Evolutionary conservation across 805 yeast species (phyloP).

Genomic region (Kodamaea restingae): DNA sequence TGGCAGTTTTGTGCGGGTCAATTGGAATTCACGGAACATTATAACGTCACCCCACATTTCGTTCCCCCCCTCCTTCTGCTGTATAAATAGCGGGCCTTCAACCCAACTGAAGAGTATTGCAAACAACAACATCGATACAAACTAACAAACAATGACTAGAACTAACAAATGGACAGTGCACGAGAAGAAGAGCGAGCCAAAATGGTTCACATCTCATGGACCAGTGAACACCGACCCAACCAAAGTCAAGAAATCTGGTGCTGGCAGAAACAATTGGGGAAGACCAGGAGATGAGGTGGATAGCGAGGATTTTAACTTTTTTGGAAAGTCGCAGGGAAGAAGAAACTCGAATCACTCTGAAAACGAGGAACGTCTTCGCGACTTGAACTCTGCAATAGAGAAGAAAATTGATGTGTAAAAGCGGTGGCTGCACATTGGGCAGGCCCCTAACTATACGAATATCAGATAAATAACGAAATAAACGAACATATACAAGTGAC

Average conservation of each 20-base stretch:
- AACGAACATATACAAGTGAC: neutral
- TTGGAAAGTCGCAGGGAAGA: constrained; percentile 23
- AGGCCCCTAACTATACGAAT: neutral
- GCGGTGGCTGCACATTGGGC: neutral
- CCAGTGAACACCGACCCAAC: constrained; percentile 65
- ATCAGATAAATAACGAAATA: constrained; percentile 1
- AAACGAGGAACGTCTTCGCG: constrained; percentile 27
- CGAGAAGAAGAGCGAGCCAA: constrained; percentile 56
- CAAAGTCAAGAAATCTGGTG: constrained; percentile 76
- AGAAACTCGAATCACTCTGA: constrained; percentile 39
- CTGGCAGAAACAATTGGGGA: constrained; percentile 90
- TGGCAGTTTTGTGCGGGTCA: too few species aligned
- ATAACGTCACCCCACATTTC: too few species aligned
- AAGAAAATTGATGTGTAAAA: constrained; percentile 4
- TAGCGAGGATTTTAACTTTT: constrained; percentile 39
- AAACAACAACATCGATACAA: constrained; percentile 1
- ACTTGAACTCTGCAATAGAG: constrained; percentile 21
- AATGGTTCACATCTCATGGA: constrained; percentile 79
- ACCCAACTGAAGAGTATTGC: neutral
- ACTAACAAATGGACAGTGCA: constrained; percentile 73
- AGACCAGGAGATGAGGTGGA: constrained; percentile 70
- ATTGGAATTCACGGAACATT: too few species aligned
- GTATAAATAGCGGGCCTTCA: constrained; percentile 4
- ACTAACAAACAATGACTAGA: constrained; percentile 58
- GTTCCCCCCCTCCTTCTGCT: constrained; percentile 2